Conservation (phyloP, 2,329 filamentous ascomycete species). For the Fusarium avenaceum region DNA sequence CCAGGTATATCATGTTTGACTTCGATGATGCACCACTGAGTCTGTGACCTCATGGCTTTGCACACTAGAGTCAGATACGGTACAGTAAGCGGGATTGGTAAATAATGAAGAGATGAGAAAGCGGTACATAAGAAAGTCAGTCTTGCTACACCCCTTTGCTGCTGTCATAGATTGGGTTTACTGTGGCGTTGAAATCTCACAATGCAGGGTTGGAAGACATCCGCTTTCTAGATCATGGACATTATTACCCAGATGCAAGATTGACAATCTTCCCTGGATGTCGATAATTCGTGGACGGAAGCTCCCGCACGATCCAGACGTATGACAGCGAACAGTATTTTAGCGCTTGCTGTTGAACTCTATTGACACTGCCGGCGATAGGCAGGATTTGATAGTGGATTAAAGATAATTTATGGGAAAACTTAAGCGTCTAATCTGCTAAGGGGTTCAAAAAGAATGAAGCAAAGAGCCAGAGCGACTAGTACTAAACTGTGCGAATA, state of each 20-base stretch:
- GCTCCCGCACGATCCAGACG: constrained; percentile 33
- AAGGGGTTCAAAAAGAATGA: no score
- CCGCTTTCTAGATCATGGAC: not conserved
- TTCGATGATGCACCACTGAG: no score
- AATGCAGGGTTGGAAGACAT: not conserved
- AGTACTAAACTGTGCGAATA: no score
- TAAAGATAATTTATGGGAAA: constrained; percentile 10
- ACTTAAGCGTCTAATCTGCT: no score
- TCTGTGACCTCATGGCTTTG: no score
- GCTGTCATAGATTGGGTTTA: not conserved
- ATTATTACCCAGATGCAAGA: constrained; percentile 1
- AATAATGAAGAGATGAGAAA: not conserved
- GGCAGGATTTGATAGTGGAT: constrained; percentile 1
- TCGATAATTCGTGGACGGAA: constrained; percentile 21
- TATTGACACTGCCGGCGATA: constrained; percentile 28
- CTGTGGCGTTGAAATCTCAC: not conserved
- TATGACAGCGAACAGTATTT: constrained; percentile 19
- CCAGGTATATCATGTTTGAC: no score
- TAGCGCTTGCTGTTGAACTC: constrained; percentile 35
- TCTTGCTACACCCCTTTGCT: not conserved
- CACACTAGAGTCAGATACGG: no score
- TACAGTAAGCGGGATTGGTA: not conserved
- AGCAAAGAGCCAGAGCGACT: no score
- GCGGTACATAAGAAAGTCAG: not conserved
- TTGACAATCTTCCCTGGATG: not conserved